Percentiles rank a stretch among this genome's conserved stretches.
Evolutionary conservation across 2,329 filamentous ascomycete genomes (phyloP).

Genomic region (Claviceps sp.): DNA sequence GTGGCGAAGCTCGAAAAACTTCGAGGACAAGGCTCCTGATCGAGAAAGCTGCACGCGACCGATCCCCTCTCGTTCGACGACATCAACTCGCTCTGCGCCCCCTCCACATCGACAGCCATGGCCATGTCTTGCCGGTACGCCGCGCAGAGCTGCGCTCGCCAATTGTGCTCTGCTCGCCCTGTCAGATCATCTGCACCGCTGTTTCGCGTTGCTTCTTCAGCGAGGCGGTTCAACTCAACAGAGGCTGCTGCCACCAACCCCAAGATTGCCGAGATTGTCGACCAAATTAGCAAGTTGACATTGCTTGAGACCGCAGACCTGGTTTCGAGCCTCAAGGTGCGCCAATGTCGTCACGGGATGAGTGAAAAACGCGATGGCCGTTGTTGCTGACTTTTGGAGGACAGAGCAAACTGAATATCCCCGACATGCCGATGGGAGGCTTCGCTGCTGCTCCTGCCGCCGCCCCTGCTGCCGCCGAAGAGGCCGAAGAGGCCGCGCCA

Average conservation of each 20-base stretch:
- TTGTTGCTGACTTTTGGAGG: constrained; percentile 2
- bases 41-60: constrained; percentile 11
- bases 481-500: constrained; percentile 78
- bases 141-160: constrained; percentile 50
- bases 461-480: constrained; percentile 56
- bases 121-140: constrained; percentile 49
- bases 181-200: constrained; percentile 35
- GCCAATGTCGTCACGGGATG: background rate
- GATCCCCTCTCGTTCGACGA: constrained; percentile 1
- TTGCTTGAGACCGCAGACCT: constrained; percentile 94
- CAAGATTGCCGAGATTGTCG: constrained; percentile 89
- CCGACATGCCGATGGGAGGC: constrained; percentile 87
- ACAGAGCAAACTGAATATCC: constrained; percentile 89
- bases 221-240: constrained; percentile 80
- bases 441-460: constrained; percentile 59
- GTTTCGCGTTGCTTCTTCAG: constrained; percentile 29
- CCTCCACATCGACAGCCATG: constrained; percentile 31
- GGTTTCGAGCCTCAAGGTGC: constrained; percentile 87
- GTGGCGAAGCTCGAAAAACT: constrained; percentile 28
- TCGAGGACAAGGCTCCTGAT: constrained; percentile 16
- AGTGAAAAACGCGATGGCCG: background rate
- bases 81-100: constrained; percentile 8
- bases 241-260: constrained; percentile 60
- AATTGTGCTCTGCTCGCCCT: constrained; percentile 38
- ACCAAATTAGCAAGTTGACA: constrained; percentile 97